Conservation (phyloP, 768 basidiomycete genomes). For the Trametes elegans region DNA sequence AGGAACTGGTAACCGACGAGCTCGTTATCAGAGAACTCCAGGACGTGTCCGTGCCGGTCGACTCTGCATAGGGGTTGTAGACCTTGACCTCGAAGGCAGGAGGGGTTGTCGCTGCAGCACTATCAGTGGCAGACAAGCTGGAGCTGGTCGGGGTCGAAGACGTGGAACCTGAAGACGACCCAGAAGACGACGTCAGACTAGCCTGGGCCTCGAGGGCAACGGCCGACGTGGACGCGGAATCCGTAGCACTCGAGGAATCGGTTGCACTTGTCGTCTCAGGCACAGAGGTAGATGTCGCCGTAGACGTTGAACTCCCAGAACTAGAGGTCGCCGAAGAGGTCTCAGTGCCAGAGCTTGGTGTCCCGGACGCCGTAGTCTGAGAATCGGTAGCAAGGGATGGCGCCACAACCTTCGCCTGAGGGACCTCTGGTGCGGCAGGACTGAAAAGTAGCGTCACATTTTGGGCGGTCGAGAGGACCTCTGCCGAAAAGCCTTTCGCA, state of each 20-base stretch:
- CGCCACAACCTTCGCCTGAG: not conserved
- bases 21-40: not conserved
- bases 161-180: not conserved
- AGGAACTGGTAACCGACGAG: not conserved
- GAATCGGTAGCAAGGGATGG: not conserved
- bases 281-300: not conserved
- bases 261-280: not conserved
- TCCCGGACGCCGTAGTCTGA: too few relatives aligned
- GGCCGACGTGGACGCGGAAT: not conserved
- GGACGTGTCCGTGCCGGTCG: not conserved
- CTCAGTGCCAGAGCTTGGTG: too few relatives aligned
- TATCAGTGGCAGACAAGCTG: not conserved
- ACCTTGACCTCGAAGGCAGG: conserved; percentile 9
- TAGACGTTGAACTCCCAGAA: not conserved
- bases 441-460: conserved; percentile 57
- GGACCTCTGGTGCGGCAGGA: conserved; percentile 35
- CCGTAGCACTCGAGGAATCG: too few relatives aligned
- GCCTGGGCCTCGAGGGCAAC: not conserved
- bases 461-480: conserved; percentile 20
- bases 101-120: not conserved
- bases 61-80: conserved; percentile 13
- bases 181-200: not conserved
- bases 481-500: conserved; percentile 16
- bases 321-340: not conserved
- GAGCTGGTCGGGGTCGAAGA: not conserved